Evolutionary conservation across 352 stramenopile genomes (phyloP).

Genomic region (Globisporangium abappressorium): DNA sequence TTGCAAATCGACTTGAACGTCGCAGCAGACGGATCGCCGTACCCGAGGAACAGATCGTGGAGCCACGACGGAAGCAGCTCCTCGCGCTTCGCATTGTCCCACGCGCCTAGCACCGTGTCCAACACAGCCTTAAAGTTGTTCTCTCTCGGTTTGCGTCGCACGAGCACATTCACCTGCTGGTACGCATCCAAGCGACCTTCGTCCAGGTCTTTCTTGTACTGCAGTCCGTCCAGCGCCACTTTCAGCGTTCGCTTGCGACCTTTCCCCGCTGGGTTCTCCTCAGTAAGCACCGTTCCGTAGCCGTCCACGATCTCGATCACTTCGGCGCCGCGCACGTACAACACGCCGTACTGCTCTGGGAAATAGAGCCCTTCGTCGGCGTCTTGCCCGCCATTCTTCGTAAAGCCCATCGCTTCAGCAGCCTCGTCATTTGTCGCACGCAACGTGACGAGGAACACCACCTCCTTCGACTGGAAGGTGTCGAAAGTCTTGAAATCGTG

Average conservation of each 20-base stretch:
- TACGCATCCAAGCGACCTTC: slow-evolving; percentile 60
- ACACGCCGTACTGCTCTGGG: slow-evolving; percentile 86
- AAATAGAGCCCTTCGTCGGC: slow-evolving; percentile 60
- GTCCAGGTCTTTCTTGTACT: slow-evolving; percentile 93
- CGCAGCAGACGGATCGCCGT: slow-evolving; percentile 85
- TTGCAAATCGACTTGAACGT: slow-evolving; percentile 68
- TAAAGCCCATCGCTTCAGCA: slow-evolving; percentile 58
- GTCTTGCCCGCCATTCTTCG: slow-evolving; percentile 28
- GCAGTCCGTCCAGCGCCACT: slow-evolving; percentile 89
- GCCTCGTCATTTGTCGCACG: slow-evolving; percentile 60
- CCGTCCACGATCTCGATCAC: slow-evolving; percentile 87
- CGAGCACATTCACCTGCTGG: slow-evolving; percentile 92
- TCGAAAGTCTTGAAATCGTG: slow-evolving; percentile 81
- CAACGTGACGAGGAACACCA: slow-evolving; percentile 93
- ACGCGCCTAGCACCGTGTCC: slow-evolving; percentile 72
- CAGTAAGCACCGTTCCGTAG: slow-evolving; percentile 50
- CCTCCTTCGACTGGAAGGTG: slow-evolving; percentile 88
- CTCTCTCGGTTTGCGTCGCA: slow-evolving; percentile 82
- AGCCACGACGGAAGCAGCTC: slow-evolving; percentile 90
- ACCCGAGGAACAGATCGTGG: slow-evolving; percentile 93
- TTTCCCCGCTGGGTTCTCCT: slow-evolving; percentile 36
- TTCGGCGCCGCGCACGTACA: slow-evolving; percentile 68
- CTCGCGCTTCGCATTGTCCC: slow-evolving; percentile 27
- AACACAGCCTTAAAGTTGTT: slow-evolving; percentile 97
- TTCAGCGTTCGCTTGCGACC: slow-evolving; percentile 84